These are phyloP conservation scores for Trypanosoma avium DNA, from an alignment of 208 protist genomes.

Conservation along the genomic window DNA sequence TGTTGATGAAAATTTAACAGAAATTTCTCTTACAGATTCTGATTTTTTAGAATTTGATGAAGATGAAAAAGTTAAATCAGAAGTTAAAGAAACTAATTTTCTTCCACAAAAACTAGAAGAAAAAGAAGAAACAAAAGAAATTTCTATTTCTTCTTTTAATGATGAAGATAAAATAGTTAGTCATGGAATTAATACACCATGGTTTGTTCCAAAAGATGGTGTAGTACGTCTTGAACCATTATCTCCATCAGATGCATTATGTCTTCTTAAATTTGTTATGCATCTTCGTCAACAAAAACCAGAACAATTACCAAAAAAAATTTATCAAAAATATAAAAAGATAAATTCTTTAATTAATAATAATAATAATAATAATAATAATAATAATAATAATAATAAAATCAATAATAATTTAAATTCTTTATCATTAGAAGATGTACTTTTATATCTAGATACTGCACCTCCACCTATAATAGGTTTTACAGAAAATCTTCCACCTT, in stretches of 20 bases:
- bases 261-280: constrained; percentile 59
- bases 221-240: constrained; percentile 53
- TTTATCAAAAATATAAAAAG: too few species aligned
- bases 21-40: constrained; percentile 8
- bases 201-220: constrained; percentile 55
- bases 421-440: constrained; percentile 56
- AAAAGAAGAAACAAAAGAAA: neutral
- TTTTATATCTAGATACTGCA: constrained; percentile 65
- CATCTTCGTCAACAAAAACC: constrained; percentile 54
- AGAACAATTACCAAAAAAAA: constrained; percentile 29
- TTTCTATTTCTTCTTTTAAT: neutral
- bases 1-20: constrained; percentile 10
- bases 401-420: neutral
- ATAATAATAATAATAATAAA: too few species aligned
- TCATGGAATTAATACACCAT: constrained; percentile 36
- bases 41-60: constrained; percentile 27
- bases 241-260: constrained; percentile 38
- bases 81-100: neutral
- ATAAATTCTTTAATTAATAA: too few species aligned
- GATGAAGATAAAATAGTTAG: constrained; percentile 12
- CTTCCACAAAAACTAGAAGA: neutral
- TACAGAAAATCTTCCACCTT: constrained; percentile 44
- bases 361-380: too few species aligned
- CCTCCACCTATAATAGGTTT: constrained; percentile 69
- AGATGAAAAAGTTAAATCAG: neutral